Conservation (phyloP, 208 protist species). For the Tritrichomonas musculus region DNA sequence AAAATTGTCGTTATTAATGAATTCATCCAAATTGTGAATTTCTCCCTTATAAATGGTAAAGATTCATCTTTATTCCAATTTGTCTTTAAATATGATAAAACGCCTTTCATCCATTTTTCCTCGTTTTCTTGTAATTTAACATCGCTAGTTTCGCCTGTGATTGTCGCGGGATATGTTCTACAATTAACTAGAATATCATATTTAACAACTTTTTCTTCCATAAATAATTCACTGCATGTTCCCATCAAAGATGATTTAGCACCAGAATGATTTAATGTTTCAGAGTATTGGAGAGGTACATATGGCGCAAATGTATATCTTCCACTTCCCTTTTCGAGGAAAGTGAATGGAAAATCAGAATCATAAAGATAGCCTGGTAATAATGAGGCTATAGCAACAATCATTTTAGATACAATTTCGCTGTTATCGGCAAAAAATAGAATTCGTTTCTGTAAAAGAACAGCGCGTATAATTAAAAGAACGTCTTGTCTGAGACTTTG, state of each 20-base stretch:
- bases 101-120: not conserved
- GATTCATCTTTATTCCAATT: not conserved
- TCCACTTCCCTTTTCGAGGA: not conserved
- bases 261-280: not conserved
- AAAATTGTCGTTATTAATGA: not conserved
- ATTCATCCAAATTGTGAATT: not conserved
- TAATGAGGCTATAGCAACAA: not conserved
- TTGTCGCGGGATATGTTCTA: not conserved
- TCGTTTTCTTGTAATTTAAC: not conserved
- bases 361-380: not conserved
- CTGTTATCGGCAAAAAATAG: constrained; percentile 10
- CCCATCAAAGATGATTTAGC: not conserved
- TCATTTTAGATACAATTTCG: not conserved
- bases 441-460: not conserved
- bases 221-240: constrained; percentile 34
- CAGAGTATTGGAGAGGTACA: constrained; percentile 7
- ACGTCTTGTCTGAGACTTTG: not conserved
- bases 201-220: not conserved
- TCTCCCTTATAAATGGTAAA: not conserved
- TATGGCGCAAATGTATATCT: not conserved
- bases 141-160: not conserved
- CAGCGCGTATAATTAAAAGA: not conserved
- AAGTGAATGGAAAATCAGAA: not conserved
- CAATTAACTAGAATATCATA: constrained; percentile 9
- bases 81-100: not conserved